Conservation (phyloP, 805 yeast genomes). For the Kurtzmaniella fragi region DNA sequence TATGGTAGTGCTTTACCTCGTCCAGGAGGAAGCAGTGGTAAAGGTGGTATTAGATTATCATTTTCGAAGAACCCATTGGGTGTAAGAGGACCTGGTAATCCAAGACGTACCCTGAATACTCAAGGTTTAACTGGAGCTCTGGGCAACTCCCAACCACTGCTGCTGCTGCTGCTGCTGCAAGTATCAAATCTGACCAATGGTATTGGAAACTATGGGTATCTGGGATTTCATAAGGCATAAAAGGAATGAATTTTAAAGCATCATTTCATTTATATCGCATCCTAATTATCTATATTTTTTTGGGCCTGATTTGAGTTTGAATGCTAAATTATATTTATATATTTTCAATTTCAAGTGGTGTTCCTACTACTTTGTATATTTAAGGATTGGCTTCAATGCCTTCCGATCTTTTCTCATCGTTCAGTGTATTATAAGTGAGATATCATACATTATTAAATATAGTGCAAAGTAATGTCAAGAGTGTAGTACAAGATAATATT, state of each 20-base stretch:
- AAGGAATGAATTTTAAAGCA: not conserved
- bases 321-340: too few species aligned
- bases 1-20: constrained; percentile 91
- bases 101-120: constrained; percentile 34
- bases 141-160: constrained; percentile 4
- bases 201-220: constrained; percentile 33
- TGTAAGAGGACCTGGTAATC: constrained; percentile 69
- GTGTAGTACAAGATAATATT: not conserved
- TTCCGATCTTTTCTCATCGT: too few species aligned
- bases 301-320: too few species aligned
- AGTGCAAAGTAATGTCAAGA: too few species aligned
- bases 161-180: not conserved
- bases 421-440: too few species aligned
- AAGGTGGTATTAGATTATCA: constrained; percentile 92
- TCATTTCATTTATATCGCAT: too few species aligned
- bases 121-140: constrained; percentile 10
- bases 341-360: too few species aligned
- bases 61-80: constrained; percentile 97
- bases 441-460: too few species aligned
- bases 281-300: too few species aligned
- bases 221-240: constrained; percentile 22
- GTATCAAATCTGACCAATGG: constrained; percentile 8
- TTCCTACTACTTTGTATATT: too few species aligned
- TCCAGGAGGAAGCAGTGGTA: constrained; percentile 60
- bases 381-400: too few species aligned